A percentile compares a stretch with the other conserved stretches of the same genome.
phyloP scores from a whole-genome alignment of 257 asterid species.

The Solanum pimpinellifolium region DNA sequence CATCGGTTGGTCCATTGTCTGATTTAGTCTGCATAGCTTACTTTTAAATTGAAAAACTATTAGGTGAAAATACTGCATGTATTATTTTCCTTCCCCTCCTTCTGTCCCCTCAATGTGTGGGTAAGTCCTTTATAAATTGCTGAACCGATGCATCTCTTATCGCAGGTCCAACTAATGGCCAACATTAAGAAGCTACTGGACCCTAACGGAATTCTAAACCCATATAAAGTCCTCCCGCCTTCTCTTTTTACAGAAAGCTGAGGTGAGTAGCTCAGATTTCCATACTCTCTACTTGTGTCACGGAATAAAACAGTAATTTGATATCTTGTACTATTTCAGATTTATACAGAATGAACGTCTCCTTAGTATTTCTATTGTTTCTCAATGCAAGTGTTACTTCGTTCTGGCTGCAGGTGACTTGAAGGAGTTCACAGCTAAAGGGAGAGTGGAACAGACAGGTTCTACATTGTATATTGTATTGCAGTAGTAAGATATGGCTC shows the following conservation, averaged over 20 bases:
- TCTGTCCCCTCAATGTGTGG: background rate
- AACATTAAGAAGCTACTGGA: conserved; percentile 69
- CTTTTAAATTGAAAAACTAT: background rate
- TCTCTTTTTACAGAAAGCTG: conserved; percentile 21
- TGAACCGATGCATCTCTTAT: background rate
- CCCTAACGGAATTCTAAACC: conserved; percentile 90
- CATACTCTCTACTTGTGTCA: background rate
- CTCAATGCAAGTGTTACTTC: background rate
- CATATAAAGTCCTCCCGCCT: conserved; percentile 85
- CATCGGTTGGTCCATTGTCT: background rate
- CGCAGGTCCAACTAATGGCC: conserved; percentile 82
- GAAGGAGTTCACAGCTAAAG: background rate
- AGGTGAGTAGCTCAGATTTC: background rate
- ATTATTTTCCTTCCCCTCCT: background rate
- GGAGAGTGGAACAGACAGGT: background rate
- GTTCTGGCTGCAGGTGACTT: background rate
- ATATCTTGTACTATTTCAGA: background rate
- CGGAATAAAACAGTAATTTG: background rate
- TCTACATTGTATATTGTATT: background rate
- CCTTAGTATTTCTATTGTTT: background rate
- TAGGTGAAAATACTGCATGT: background rate
- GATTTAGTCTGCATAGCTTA: background rate
- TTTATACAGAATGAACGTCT: background rate
- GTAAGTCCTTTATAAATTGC: background rate
- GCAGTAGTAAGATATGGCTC: background rate